These are phyloP conservation scores for Flammula alnicola DNA, from an alignment of 1,284 basidiomycete species.

Conservation along the genomic window DNA sequence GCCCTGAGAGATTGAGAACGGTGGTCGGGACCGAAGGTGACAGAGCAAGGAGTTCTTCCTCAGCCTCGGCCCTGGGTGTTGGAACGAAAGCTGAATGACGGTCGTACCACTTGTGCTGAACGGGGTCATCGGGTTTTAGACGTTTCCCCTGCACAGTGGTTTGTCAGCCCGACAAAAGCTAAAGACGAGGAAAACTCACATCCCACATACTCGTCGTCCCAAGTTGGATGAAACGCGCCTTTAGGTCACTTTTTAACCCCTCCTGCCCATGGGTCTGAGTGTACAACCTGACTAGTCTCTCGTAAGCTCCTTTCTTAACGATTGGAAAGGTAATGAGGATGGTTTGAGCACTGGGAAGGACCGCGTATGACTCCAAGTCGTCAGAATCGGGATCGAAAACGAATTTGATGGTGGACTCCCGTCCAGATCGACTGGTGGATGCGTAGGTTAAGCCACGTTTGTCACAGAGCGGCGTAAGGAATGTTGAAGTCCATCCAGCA, in stretches of 20 bases:
- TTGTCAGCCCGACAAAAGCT: background rate
- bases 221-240: slow-evolving; percentile 57
- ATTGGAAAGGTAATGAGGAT: slow-evolving; percentile 71
- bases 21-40: slow-evolving; percentile 47
- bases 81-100: slow-evolving; percentile 51
- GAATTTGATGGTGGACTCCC: slow-evolving; percentile 50
- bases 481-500: slow-evolving; percentile 71
- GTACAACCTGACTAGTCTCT: slow-evolving; percentile 40
- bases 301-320: slow-evolving; percentile 46
- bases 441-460: slow-evolving; percentile 49
- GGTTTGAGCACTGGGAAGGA: slow-evolving; percentile 58
- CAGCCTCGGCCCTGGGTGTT: slow-evolving; percentile 52
- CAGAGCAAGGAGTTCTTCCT: slow-evolving; percentile 58
- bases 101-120: slow-evolving; percentile 48
- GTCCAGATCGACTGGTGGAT: slow-evolving; percentile 59
- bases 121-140: slow-evolving; percentile 13
- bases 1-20: slow-evolving; percentile 64
- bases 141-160: slow-evolving; percentile 24
- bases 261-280: slow-evolving; percentile 28
- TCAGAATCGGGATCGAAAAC: slow-evolving; percentile 52
- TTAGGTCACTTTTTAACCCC: slow-evolving; percentile 16
- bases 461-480: slow-evolving; percentile 60
- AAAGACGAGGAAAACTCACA: slow-evolving; percentile 40
- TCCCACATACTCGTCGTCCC: slow-evolving; percentile 68
- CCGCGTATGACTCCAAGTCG: slow-evolving; percentile 43